Base-by-base conservation (phyloP, 805 yeast genomes). In the Phaffomyces thermotolerans region DNA sequence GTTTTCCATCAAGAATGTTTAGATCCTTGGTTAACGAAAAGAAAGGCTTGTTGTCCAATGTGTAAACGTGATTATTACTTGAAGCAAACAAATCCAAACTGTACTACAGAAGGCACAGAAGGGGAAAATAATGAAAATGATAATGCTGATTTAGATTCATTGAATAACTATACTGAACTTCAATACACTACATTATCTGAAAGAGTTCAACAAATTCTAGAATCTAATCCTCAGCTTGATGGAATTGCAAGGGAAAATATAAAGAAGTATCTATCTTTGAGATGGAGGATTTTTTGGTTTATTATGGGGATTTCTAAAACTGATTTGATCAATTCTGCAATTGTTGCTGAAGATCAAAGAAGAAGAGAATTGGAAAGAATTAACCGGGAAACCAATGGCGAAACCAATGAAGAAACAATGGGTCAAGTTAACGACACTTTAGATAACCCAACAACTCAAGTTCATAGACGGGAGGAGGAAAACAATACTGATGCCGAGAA, bases 21-120 rank as follows among this genome's bases (percentile, higher is more conserved):
- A 42, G 88, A 82, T 50, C 90, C 90, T 2, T 86, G 95, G 95
- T 66, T 86, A 38, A 79, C 78, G 3, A 75, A 76, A 49, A 68
- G 91, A 51, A 72, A 83, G 38, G 90, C 89, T 1, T 81, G 86
- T 53, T 86, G 95, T 58, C 95, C 95, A 8, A 78, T 81, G 69
- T 86, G 95, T 63, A 84, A 85, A 55, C 65, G 81, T 29, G 88
- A 80, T 57, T 81, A 79, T 57, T 76, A 71, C 53, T 13, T 61
- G 47, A 57, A 58, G 45, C 49, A 48, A 29, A 36, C 44, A 6
- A 42, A 40, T 15, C 51, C 34, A 10, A 56, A 48, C 14, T 46
- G 60, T 24, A 27, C 29, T 8, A 5, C 13, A 10, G 29, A 27
- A 27, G 29, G 29, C 1, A 13, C 29, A 10, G 29, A 27, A 27